phyloP scores from a whole-genome alignment of 805 yeast species.

The Starmerella etchellsii region DNA sequence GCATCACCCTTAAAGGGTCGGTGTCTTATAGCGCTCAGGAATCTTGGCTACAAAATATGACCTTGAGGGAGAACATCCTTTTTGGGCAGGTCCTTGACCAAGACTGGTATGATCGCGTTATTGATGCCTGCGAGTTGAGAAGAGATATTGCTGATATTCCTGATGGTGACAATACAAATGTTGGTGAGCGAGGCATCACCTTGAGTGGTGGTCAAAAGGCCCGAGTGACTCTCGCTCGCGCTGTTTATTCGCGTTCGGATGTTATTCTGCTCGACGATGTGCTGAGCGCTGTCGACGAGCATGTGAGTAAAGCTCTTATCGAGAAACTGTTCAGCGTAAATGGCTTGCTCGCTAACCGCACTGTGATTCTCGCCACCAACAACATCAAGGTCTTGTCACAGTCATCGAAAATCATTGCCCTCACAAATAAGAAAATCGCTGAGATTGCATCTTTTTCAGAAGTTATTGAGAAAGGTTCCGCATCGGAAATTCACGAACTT shows the following conservation, averaged over 20 bases:
- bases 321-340: constrained; percentile 60
- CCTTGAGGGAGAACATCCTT: constrained; percentile 74
- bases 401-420: constrained; percentile 53
- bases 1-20: constrained; percentile 51
- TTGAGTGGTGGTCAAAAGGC: constrained; percentile 98
- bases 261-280: constrained; percentile 85
- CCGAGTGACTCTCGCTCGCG: constrained; percentile 83
- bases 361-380: constrained; percentile 69
- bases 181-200: constrained; percentile 95
- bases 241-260: constrained; percentile 90
- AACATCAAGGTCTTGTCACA: constrained; percentile 61
- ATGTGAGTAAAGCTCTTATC: constrained; percentile 78
- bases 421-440: constrained; percentile 34
- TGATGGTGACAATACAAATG: constrained; percentile 82
- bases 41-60: constrained; percentile 88
- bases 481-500: constrained; percentile 14
- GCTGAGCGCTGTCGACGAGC: constrained; percentile 93
- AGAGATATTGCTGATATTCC: constrained; percentile 70
- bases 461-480: constrained; percentile 28
- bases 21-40: constrained; percentile 76
- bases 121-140: constrained; percentile 76
- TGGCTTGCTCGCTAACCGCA: constrained; percentile 58
- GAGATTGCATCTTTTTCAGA: constrained; percentile 52
- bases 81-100: constrained; percentile 81
- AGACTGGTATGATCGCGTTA: constrained; percentile 64